Conservation (phyloP, 2,329 filamentous ascomycete species). For the Aspergillus sp. region DNA sequence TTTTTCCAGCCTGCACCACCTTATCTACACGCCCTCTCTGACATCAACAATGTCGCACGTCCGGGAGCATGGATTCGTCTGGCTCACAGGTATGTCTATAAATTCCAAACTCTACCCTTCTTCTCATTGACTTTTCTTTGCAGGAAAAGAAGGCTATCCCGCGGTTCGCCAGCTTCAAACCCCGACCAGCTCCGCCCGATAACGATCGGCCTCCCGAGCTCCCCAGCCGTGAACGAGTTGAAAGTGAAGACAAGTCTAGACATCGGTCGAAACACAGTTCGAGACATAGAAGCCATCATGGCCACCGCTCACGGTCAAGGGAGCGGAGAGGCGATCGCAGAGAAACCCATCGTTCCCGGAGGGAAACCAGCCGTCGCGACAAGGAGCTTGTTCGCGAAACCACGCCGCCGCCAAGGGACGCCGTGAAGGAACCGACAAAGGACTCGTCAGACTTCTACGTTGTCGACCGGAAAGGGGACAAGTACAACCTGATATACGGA, state of each 20-base stretch:
- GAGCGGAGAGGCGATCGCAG: conserved; percentile 17
- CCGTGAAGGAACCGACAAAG: conserved; percentile 16
- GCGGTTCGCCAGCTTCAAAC: conserved; percentile 74
- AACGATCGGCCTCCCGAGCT: conserved; percentile 22
- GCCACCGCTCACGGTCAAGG: conserved; percentile 25
- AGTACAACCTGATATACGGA: conserved; percentile 72
- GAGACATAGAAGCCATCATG: conserved; percentile 22
- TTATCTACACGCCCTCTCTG: conserved; percentile 10
- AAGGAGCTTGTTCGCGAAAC: conserved; percentile 6
- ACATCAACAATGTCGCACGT: conserved; percentile 16
- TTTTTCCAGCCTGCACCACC: conserved; percentile 26
- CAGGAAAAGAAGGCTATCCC: conserved; percentile 53
- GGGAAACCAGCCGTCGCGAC: conserved; percentile 13
- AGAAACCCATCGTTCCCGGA: conserved; percentile 14
- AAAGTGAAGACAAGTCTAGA: conserved; percentile 23
- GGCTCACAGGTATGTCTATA: conserved; percentile 33
- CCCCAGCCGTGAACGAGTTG: conserved; percentile 20
- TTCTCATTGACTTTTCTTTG: neutral
- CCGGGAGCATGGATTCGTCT: conserved; percentile 38
- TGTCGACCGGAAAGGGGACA: conserved; percentile 74
- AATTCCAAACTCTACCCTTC: neutral
- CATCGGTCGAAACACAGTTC: conserved; percentile 21
- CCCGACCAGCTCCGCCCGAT: conserved; percentile 37
- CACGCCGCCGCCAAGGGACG: conserved; percentile 6
- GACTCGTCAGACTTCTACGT: conserved; percentile 49